Percentiles rank a stretch among this genome's conserved stretches.
phyloP scores from a whole-genome alignment of 345 rosid genomes.

The Bruguiera parviflora region DNA sequence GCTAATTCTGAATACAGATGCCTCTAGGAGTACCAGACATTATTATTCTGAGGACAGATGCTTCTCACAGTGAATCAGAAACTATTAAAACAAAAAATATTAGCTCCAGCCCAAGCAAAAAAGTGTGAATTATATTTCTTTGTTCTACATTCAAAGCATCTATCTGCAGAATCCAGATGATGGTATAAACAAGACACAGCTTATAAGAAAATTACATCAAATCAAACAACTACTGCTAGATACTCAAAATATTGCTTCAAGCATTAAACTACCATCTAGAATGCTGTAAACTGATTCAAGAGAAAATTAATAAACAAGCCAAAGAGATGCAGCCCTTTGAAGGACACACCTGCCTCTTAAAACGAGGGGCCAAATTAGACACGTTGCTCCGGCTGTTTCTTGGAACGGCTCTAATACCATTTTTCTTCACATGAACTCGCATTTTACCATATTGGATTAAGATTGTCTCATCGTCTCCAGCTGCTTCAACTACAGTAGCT shows the following conservation, averaged over 20 bases:
- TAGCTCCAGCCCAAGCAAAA: too few species aligned
- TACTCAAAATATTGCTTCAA: not conserved
- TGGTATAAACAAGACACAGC: not conserved
- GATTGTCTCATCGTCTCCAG: conserved; percentile 57
- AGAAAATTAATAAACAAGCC: not conserved
- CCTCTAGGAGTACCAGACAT: not conserved
- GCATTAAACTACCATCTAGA: not conserved
- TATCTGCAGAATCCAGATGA: not conserved
- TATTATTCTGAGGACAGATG: not conserved
- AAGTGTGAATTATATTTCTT: too few species aligned
- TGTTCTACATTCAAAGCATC: not conserved
- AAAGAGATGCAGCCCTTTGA: too few species aligned
- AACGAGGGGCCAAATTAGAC: conserved; percentile 26
- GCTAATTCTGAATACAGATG: not conserved
- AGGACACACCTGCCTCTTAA: conserved; percentile 50
- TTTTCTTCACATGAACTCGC: conserved; percentile 65
- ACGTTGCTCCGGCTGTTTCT: conserved; percentile 25
- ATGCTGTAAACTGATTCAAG: not conserved
- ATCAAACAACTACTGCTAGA: not conserved
- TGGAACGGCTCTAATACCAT: conserved; percentile 43
- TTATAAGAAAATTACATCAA: not conserved
- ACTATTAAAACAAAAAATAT: not conserved
- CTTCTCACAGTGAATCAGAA: not conserved
- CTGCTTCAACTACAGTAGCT: conserved; percentile 69
- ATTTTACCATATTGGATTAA: conserved; percentile 82